Base-by-base conservation (phyloP, 148 eudicot species). In the Fagopyrum esculentum region DNA sequence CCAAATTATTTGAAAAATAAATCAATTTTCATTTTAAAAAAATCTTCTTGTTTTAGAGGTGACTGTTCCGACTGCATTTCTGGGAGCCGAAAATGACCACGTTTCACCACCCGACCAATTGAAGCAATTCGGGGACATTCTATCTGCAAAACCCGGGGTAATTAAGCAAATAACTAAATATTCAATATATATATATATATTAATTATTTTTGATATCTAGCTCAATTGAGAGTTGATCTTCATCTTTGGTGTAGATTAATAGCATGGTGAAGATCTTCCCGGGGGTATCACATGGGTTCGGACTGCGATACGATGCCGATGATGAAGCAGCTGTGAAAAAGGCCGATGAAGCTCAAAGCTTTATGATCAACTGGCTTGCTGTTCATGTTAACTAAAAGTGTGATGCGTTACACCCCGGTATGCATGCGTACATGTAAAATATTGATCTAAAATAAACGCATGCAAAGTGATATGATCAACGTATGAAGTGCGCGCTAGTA, bases 61-160 rank as follows among this genome's bases (percentile, higher is more conserved):
- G 6, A 88, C 83, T 69, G 45, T 51, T 55, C 88, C 92, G 22
- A 66, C 78, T 54, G 76, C 91, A 10, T 73, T 88, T 17, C 51
- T 86, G 59, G 91, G 88, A 43, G 89, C 89, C 35, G 89, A 88
- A 68, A 63, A 70, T 54, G 91, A 88, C 75, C 40, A 44, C 0
- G 6, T 3, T 50, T 81, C 80, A 8, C 81, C 91, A 19, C 81
- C 89, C 0, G 88, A 84, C 30, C 81, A 76, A 35, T 3, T 85
- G 48, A 88, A 80, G 69, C 79, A 79, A 6, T 76, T 88, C 2
- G 89, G 74, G 56, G 78, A 84, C 44, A 79, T 83, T 45, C 73
- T 88, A 60, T 74, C 84, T 1, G 80, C 82, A 13, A 84, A 84
- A 75, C 19, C 84, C 4, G 87, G 77, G 86, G 92, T 84, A 81